Evolutionary conservation across 345 rosid species (phyloP).

Genomic region (Rhodamnia argentea): DNA sequence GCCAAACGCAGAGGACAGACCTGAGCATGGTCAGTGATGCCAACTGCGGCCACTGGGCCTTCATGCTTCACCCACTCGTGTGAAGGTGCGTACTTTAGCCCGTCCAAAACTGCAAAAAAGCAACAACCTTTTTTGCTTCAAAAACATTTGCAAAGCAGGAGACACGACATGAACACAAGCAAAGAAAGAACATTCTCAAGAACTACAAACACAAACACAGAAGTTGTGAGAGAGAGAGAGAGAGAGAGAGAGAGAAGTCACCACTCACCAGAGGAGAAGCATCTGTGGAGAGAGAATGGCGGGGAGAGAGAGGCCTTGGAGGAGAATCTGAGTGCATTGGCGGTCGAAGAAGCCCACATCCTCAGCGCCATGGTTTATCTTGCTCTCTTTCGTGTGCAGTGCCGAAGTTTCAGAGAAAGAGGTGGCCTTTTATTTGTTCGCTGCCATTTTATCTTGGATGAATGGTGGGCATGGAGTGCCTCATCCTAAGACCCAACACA

Average conservation of each 20-base stretch:
- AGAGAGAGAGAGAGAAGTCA: background rate
- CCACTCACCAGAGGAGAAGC: constrained; percentile 79
- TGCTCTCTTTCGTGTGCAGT: background rate
- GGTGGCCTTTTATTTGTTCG: constrained; percentile 2
- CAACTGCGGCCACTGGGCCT: constrained; percentile 71
- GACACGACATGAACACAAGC: background rate
- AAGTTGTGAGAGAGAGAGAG: background rate
- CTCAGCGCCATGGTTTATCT: constrained; percentile 59
- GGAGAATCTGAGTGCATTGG: constrained; percentile 71
- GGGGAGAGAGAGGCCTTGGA: constrained; percentile 36
- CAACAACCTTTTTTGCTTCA: constrained; percentile 14
- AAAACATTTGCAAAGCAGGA: background rate
- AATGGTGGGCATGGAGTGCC: constrained; percentile 66
- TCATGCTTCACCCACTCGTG: constrained; percentile 98
- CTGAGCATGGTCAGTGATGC: constrained; percentile 98
- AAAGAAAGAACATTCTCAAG: background rate
- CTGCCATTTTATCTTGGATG: constrained; percentile 43
- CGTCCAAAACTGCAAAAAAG: constrained; percentile 71
- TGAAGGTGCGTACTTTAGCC: constrained; percentile 78
- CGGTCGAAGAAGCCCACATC: constrained; percentile 96
- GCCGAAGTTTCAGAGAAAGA: background rate
- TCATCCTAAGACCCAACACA: constrained; percentile 31
- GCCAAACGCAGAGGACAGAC: constrained; percentile 12
- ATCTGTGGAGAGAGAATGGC: constrained; percentile 55
- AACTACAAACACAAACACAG: background rate